Evolutionary conservation across 306 rosid genomes (phyloP).

Genomic region (Ceratonia siliqua): DNA sequence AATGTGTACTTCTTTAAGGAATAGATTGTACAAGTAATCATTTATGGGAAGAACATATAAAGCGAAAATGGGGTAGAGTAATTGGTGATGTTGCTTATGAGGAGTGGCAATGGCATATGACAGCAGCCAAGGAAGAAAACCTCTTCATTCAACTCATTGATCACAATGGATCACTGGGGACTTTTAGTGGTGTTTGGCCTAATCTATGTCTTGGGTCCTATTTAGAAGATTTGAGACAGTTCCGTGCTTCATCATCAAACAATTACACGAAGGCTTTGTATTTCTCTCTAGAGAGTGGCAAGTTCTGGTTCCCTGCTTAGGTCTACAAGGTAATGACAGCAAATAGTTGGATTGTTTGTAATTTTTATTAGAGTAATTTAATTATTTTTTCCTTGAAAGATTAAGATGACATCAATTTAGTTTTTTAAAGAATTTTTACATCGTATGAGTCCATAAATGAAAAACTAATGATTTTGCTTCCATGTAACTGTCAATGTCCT

Average conservation of each 20-base stretch:
- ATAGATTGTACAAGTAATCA: slow-evolving; percentile 55
- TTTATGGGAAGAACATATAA: slow-evolving; percentile 59
- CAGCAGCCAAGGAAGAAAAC: slow-evolving; percentile 35
- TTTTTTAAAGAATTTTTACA: no score
- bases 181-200: slow-evolving; percentile 42
- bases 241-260: slow-evolving; percentile 32
- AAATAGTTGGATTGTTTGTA: no score
- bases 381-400: no score
- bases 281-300: slow-evolving; percentile 61
- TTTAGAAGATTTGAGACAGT: slow-evolving; percentile 28
- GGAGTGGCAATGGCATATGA: slow-evolving; percentile 55
- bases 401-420: no score
- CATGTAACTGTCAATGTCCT: no score
- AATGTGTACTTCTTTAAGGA: slow-evolving; percentile 57
- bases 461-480: no score
- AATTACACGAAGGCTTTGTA: slow-evolving; percentile 55
- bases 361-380: no score
- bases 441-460: no score
- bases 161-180: slow-evolving; percentile 42
- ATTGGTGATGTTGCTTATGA: slow-evolving; percentile 52
- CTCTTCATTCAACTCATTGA: slow-evolving; percentile 15
- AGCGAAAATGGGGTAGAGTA: slow-evolving; percentile 55
- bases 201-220: slow-evolving; percentile 41
- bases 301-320: slow-evolving; percentile 82
- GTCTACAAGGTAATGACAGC: slow-evolving; percentile 68